Evolutionary conservation across 495 filamentous ascomycete genomes (phyloP).

Genomic region (Aspergillus cristatus): DNA sequence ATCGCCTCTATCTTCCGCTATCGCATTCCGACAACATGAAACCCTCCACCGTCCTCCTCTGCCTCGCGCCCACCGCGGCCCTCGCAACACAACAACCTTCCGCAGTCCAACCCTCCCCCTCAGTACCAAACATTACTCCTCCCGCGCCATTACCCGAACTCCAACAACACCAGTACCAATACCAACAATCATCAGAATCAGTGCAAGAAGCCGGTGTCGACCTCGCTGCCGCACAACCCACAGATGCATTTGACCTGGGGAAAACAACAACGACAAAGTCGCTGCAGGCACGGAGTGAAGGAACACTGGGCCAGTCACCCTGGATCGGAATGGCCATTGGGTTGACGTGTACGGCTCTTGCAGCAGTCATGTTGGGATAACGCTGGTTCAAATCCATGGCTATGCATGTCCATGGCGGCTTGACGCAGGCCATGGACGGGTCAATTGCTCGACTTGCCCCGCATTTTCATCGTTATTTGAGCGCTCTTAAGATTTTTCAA

Average conservation of each 20-base stretch:
- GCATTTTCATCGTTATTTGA: too few species aligned
- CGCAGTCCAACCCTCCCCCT: slow-evolving; percentile 13
- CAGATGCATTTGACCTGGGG: slow-evolving; percentile 3
- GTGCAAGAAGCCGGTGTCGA: background rate
- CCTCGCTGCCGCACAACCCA: background rate
- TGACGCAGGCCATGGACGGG: too few species aligned
- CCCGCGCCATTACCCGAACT: slow-evolving; percentile 21
- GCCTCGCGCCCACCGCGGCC: slow-evolving; percentile 23
- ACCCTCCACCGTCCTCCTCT: slow-evolving; percentile 18
- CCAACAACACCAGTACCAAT: too few species aligned
- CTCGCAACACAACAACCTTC: slow-evolving; percentile 19
- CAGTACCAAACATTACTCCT: slow-evolving; percentile 18
- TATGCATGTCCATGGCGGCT: too few species aligned
- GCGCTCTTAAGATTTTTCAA: too few species aligned
- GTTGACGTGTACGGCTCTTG: slow-evolving; percentile 33
- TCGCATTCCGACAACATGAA: slow-evolving; percentile 18
- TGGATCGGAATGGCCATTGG: slow-evolving; percentile 44
- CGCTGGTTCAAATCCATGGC: too few species aligned
- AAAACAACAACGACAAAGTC: slow-evolving; percentile 9
- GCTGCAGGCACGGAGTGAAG: slow-evolving; percentile 33
- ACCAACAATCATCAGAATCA: background rate
- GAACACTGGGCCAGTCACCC: slow-evolving; percentile 36
- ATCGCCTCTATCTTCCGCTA: too few species aligned
- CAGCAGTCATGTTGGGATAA: slow-evolving; percentile 37
- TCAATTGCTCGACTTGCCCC: too few species aligned